phyloP scores from a whole-genome alignment of 345 rosid genomes.

The Balakata baccata region DNA sequence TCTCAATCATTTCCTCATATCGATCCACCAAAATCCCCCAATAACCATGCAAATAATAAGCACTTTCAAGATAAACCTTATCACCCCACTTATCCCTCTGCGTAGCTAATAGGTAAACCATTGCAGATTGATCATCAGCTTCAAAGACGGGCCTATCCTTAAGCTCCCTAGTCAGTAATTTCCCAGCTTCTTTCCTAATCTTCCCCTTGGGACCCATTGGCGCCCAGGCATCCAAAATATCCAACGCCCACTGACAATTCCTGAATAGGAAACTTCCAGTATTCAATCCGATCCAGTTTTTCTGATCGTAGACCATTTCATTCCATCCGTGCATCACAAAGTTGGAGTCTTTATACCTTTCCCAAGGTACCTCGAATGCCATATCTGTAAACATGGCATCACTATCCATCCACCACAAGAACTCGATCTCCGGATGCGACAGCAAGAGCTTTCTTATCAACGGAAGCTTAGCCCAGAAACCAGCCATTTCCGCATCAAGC shows the following conservation, averaged over 20 bases:
- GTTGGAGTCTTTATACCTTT: slow-evolving; percentile 58
- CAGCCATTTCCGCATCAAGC: slow-evolving; percentile 72
- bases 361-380: slow-evolving; percentile 80
- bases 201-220: slow-evolving; percentile 71
- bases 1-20: slow-evolving; percentile 69
- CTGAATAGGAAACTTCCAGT: slow-evolving; percentile 67
- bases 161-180: slow-evolving; percentile 51
- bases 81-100: slow-evolving; percentile 64
- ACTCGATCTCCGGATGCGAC: slow-evolving; percentile 72
- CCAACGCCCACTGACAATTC: slow-evolving; percentile 64
- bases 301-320: slow-evolving; percentile 62
- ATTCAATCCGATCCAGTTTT: slow-evolving; percentile 67
- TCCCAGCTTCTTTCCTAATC: slow-evolving; percentile 62
- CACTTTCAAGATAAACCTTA: slow-evolving; percentile 66
- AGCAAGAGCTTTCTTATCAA: slow-evolving; percentile 55
- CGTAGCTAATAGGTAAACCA: slow-evolving; percentile 61
- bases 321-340: slow-evolving; percentile 77
- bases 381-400: slow-evolving; percentile 78
- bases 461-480: slow-evolving; percentile 72
- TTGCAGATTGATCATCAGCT: slow-evolving; percentile 70
- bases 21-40: slow-evolving; percentile 72
- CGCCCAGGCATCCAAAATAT: slow-evolving; percentile 67
- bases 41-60: slow-evolving; percentile 66
- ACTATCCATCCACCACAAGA: slow-evolving; percentile 82
- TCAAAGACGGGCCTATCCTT: slow-evolving; percentile 62